Base-by-base conservation (phyloP, 2,329 filamentous ascomycete species). In the Drechslerella stenobrocha region DNA sequence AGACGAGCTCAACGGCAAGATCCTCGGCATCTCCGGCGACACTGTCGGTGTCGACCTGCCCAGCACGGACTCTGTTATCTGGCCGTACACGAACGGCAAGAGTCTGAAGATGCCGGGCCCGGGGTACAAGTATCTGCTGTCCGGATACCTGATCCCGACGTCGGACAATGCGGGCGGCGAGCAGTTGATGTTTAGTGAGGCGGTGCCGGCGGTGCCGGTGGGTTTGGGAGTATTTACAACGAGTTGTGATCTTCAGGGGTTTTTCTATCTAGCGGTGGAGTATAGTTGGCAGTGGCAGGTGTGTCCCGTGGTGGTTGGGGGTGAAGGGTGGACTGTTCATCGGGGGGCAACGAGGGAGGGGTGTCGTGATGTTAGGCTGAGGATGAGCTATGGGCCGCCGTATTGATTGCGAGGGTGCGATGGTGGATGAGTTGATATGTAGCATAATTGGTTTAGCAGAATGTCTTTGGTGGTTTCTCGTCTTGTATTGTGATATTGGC, bases 341-440 rank as follows among this genome's bases (percentile, higher is more conserved):
- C 32, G 32, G 37, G 50, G 40, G 11, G 18, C 61, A 13, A 40
- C 3, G 26, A 47, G 30, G 63, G 50, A 37, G 18, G 55, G 34
- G 1, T 67, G 63, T 52, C 53, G 55, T 28, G 55, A 60, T 51
- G 63, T 67, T 28, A 60, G 52, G 44, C 46, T 67, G 50, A 67
- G 23, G 50, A 67, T 67, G 63, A 56, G 18, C 28, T 67, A 67
- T 44, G 63, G 63, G n/a, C 63, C 63, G 6, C 63, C 63, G 9
- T 35, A 44, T 59, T 66, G n/a, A n/a, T n/a, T n/a, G n/a, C n/a
- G n/a, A n/a, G n/a, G n/a, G n/a, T n/a, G n/a, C n/a, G n/a, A n/a
- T n/a, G n/a, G n/a, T n/a, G 51, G 32, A 26, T 42, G 37, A 20
- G 37, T 20, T 3, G 11, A 4, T 4, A 4, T 37, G 34, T 15